Base-by-base conservation (phyloP, 2,329 filamentous ascomycete species). In the Paecilomyces formosus region DNA sequence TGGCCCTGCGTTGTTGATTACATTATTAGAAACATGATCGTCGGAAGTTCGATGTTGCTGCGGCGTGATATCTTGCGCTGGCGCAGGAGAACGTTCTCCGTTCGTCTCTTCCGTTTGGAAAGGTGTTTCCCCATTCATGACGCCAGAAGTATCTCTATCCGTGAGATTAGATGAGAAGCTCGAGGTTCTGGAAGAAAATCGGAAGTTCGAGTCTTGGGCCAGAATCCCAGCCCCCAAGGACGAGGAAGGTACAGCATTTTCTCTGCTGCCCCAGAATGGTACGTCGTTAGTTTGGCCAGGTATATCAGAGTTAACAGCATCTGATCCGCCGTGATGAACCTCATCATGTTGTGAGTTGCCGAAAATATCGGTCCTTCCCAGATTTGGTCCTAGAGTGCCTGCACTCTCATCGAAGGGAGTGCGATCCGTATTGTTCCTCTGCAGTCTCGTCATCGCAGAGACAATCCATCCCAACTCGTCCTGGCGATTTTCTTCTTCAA, bases 401-500 rank as follows among this genome's bases (percentile, higher is more conserved):
- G 22, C 28, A 26, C 55, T 57, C 35, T 61, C 39, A 24, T 55
- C 60, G 59, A 59, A 30, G 53, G 30, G 7, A 45, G 33, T 31
- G 15, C 13, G 49, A 9, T 53, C 35, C 11, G 31, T 26, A 18
- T 57, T 60, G 33, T 53, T 21, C 56, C 58, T 51, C 24, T 68
- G 61, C 15, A 70, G 58, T 21, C 66, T 70, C 61, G 70, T 77
- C 61, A 85, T 83, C 24, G 83, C 75, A 31, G 79, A 77, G 11
- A 87, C 78, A 77, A 85, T 84, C 68, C 85, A 84, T 11, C 77
- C 76, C 33, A 89, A 77, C 55, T 82, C 81, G 11, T 84, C 82
- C 57, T 82, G 78, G 1, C 84, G 78, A 3, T 81, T 79, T 64
- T 88, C 85, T 39, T 84, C 80, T 45, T 82, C 79, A 31, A 88